Percentiles rank a stretch among this genome's conserved stretches.
These are phyloP conservation scores for Nothophytophthora sp. DNA, from an alignment of 352 stramenopile species.

Conservation along the genomic window DNA sequence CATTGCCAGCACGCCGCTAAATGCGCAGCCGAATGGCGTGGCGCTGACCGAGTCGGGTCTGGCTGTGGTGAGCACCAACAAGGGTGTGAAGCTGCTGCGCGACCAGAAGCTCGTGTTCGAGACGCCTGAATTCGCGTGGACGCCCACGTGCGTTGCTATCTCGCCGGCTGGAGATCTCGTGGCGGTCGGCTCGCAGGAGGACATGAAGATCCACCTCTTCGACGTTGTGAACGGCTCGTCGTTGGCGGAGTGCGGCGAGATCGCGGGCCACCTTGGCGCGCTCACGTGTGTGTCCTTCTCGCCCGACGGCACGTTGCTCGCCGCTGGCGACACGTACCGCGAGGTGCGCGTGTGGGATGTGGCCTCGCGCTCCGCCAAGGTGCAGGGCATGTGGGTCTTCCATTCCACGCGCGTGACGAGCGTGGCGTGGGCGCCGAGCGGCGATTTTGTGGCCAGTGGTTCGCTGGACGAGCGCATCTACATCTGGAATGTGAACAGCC, in stretches of 20 bases:
- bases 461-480: constrained; percentile 96
- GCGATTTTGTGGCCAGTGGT: constrained; percentile 91
- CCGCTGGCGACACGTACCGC: constrained; percentile 86
- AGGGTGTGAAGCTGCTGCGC: constrained; percentile 79
- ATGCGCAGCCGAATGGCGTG: constrained; percentile 74
- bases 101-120: constrained; percentile 76
- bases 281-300: constrained; percentile 86
- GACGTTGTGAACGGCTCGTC: constrained; percentile 64
- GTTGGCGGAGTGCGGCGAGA: constrained; percentile 63
- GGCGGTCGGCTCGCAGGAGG: constrained; percentile 76
- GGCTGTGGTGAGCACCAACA: constrained; percentile 75
- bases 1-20: constrained; percentile 54
- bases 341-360: constrained; percentile 92
- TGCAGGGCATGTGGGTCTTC: constrained; percentile 95
- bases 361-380: constrained; percentile 74
- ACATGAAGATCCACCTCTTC: constrained; percentile 90
- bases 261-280: constrained; percentile 72
- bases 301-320: constrained; percentile 80
- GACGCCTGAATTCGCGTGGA: constrained; percentile 77
- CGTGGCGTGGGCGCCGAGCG: constrained; percentile 93
- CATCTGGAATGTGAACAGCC: constrained; percentile 92
- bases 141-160: constrained; percentile 76
- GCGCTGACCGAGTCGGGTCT: constrained; percentile 58
- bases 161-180: constrained; percentile 70
- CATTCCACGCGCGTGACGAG: constrained; percentile 95